phyloP scores from a whole-genome alignment of 768 basidiomycete genomes.

The Suillus cothurnatus region DNA sequence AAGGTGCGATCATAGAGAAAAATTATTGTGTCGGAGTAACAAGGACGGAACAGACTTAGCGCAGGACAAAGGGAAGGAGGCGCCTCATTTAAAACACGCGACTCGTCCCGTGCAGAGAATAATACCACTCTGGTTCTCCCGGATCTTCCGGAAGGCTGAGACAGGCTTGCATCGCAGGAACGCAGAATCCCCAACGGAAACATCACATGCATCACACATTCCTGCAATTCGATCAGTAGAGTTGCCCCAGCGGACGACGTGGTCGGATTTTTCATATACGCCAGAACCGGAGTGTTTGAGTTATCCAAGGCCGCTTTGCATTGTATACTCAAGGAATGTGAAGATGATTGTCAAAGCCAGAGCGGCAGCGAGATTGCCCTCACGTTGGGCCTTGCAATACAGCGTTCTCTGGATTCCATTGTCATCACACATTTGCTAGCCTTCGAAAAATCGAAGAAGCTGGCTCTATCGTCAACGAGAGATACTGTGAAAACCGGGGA shows the following conservation, averaged over 20 bases:
- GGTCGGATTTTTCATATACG: conserved; percentile 31
- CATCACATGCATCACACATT: neutral
- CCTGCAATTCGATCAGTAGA: neutral
- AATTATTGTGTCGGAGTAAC: too few relatives aligned
- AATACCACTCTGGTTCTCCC: neutral
- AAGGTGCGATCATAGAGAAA: too few relatives aligned
- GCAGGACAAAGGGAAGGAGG: neutral
- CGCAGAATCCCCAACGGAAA: neutral
- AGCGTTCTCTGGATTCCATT: conserved; percentile 16
- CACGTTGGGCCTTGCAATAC: conserved; percentile 17
- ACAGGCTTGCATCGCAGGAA: neutral
- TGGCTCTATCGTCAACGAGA: conserved; percentile 2
- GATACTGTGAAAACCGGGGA: conserved; percentile 10
- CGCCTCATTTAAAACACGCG: neutral
- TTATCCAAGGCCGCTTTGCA: conserved; percentile 21
- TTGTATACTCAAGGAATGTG: conserved; percentile 33
- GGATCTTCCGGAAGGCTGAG: neutral
- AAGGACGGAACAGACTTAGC: neutral
- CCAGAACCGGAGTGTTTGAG: conserved; percentile 18
- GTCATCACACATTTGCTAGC: neutral
- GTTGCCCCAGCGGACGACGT: conserved; percentile 26
- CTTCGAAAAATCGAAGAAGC: neutral
- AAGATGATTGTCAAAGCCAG: conserved; percentile 28
- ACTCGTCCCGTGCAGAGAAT: neutral
- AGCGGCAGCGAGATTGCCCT: conserved; percentile 15